Evolutionary conservation across 2,329 filamentous ascomycete genomes (phyloP).

Genomic region (Didymella pomorum): DNA sequence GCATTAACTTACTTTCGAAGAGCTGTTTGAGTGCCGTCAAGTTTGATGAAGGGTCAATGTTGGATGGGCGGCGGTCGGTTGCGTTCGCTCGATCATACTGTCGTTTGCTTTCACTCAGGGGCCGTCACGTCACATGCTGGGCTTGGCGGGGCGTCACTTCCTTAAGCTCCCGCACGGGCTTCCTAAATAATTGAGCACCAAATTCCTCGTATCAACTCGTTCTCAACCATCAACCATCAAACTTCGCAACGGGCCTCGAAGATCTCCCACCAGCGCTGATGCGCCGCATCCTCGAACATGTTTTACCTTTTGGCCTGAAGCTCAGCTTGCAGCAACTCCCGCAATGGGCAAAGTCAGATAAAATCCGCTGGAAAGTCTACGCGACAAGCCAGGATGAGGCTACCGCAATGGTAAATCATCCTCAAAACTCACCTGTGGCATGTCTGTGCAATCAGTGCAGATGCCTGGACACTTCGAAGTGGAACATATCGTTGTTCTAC

Average conservation of each 20-base stretch:
- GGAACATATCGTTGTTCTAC: too few species aligned
- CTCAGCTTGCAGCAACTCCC: neutral
- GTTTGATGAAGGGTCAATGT: too few species aligned
- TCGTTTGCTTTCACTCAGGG: neutral
- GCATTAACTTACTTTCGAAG: too few species aligned
- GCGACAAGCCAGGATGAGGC: neutral
- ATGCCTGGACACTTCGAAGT: too few species aligned
- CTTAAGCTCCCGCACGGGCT: neutral
- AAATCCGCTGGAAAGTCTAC: neutral
- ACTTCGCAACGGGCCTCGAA: neutral
- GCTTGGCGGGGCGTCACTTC: neutral
- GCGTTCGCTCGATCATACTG: too few species aligned
- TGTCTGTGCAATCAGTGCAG: too few species aligned
- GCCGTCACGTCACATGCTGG: neutral
- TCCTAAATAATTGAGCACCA: neutral
- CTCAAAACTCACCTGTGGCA: too few species aligned
- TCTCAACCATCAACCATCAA: neutral
- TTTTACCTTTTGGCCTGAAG: neutral
- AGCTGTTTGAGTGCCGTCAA: too few species aligned
- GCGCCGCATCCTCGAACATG: neutral
- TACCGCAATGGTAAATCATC: neutral
- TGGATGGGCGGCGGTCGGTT: too few species aligned
- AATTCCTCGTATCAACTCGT: neutral
- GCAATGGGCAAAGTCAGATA: neutral
- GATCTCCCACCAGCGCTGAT: neutral